A percentile compares a stretch with the other conserved stretches of the same genome.
Evolutionary conservation across 78 protist species (phyloP).

Genomic region (Chrysochromulina parva): DNA sequence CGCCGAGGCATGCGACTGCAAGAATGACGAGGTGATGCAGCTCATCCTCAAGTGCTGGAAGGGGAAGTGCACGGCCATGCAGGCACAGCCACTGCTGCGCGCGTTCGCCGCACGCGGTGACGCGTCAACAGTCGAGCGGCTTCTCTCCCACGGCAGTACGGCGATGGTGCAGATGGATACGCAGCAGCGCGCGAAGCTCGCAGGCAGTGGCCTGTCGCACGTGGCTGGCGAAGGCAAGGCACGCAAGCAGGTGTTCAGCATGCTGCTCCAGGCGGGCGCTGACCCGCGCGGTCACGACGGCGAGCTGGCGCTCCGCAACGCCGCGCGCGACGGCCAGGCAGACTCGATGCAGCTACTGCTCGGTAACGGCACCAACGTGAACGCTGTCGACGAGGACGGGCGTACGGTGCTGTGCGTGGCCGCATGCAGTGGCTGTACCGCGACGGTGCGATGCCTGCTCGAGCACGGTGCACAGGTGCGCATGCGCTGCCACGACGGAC

Average conservation of each 20-base stretch:
- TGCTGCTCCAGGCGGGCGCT: background rate
- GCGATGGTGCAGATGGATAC: constrained; percentile 17
- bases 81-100: background rate
- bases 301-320: background rate
- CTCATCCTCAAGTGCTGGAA: background rate
- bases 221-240: background rate
- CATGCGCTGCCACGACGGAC: constrained; percentile 12
- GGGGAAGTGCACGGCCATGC: background rate
- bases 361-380: background rate
- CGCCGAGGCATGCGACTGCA: constrained; percentile 4
- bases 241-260: background rate
- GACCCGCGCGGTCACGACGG: background rate
- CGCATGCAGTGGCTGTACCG: background rate
- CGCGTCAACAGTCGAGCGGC: background rate
- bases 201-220: background rate
- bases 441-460: background rate
- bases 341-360: constrained; percentile 1
- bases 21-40: constrained; percentile 8
- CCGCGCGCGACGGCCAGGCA: background rate
- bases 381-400: constrained; percentile 9
- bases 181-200: background rate
- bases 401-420: constrained; percentile 9
- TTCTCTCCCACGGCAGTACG: background rate
- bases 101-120: constrained; percentile 4
- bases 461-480: constrained; percentile 26